Percentiles rank a stretch among this genome's conserved stretches.
Evolutionary conservation across 306 rosid genomes (phyloP).

Genomic region (Rosa lucieae): DNA sequence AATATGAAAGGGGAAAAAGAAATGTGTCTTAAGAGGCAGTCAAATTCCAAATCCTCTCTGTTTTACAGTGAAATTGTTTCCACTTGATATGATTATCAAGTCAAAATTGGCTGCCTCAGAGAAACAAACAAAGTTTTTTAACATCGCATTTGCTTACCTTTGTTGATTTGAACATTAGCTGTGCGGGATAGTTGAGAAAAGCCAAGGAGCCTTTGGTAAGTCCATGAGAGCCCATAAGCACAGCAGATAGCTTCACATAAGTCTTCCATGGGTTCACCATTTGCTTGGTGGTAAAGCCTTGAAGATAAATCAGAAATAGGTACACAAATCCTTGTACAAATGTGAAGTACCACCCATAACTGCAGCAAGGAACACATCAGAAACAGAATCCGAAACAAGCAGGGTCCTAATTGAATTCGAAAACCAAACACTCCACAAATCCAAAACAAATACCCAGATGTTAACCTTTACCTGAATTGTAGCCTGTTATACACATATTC

Average conservation of each 20-base stretch:
- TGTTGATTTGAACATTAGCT: conserved; percentile 97
- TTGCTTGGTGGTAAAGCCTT: conserved; percentile 94
- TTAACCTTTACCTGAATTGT: conserved; percentile 63
- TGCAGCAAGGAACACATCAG: conserved; percentile 40
- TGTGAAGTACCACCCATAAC: conserved; percentile 99
- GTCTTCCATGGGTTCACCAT: conserved; percentile 99
- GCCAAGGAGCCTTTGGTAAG: conserved; percentile 97
- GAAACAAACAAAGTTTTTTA: neutral
- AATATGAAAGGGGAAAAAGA: neutral
- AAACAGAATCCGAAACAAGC: neutral
- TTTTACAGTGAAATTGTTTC: conserved; percentile 2
- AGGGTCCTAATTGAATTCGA: conserved; percentile 10
- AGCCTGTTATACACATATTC: conserved; percentile 98
- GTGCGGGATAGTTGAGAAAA: conserved; percentile 97
- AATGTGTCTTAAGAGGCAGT: neutral
- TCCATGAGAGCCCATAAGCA: conserved; percentile 96
- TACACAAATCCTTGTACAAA: conserved; percentile 95
- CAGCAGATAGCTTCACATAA: conserved; percentile 90
- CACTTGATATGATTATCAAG: conserved; percentile 10
- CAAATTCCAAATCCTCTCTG: neutral
- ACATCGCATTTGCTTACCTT: conserved; percentile 46
- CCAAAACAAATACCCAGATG: neutral
- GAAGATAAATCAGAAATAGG: conserved; percentile 76
- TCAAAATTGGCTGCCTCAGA: conserved; percentile 10
- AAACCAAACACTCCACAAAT: conserved; percentile 8